phyloP scores from a whole-genome alignment of 176 grass and related monocot genomes.

The Canna indica region DNA sequence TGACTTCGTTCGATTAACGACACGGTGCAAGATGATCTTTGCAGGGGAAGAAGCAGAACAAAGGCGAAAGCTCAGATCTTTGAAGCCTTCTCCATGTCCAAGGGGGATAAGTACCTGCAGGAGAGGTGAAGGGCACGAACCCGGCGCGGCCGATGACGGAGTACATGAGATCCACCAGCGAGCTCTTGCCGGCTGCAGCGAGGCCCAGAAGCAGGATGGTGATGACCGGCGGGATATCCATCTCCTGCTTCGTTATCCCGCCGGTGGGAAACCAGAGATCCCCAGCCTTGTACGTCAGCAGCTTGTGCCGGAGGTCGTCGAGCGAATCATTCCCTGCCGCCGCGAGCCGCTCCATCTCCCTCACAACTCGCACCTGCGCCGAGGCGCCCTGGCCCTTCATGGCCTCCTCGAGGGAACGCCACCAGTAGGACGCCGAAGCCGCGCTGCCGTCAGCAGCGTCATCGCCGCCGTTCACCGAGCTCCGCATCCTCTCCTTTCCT shows the following conservation, averaged over 20 bases:
- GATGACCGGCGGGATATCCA: conserved; percentile 15
- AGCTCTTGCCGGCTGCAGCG: conserved; percentile 13
- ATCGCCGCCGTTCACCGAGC: background rate
- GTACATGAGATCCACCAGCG: conserved; percentile 25
- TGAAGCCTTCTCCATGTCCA: background rate
- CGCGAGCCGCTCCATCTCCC: conserved; percentile 21
- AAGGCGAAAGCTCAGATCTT: background rate
- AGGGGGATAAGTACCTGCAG: background rate
- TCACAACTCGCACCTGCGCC: background rate
- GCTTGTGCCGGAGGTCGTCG: conserved; percentile 24
- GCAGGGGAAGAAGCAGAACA: background rate
- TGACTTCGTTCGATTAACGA: background rate
- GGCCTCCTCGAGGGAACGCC: background rate
- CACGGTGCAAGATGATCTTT: background rate
- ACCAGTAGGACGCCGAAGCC: conserved; percentile 9
- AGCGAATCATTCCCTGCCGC: background rate
- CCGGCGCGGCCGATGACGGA: conserved; percentile 23
- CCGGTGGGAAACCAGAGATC: conserved; percentile 25
- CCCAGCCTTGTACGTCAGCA: conserved; percentile 16
- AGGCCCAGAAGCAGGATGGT: conserved; percentile 21
- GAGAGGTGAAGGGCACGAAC: conserved; percentile 20
- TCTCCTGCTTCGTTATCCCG: conserved; percentile 21
- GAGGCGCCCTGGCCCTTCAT: background rate
- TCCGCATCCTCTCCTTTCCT: background rate
- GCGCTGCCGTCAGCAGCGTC: background rate